Percentiles rank a stretch among this genome's conserved stretches.
phyloP scores from a whole-genome alignment of 1,284 basidiomycete genomes.

The Paramarasmius palmivorus region DNA sequence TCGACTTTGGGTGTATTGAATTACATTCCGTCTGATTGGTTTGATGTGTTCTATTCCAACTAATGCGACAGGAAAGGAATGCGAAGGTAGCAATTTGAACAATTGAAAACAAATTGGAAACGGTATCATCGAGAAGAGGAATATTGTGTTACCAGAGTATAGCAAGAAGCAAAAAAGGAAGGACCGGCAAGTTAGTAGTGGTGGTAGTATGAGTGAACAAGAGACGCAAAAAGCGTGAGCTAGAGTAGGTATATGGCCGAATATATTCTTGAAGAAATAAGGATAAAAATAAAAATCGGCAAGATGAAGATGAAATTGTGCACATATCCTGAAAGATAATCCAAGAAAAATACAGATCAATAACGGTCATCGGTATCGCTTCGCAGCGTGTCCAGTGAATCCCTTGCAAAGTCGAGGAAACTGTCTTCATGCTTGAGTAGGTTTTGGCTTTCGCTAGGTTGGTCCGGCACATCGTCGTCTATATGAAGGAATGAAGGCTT shows the following conservation, averaged over 20 bases:
- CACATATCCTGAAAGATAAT: constrained; percentile 1
- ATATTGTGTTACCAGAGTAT: no score
- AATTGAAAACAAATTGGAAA: no score
- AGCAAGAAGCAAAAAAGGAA: no score
- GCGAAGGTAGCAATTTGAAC: no score
- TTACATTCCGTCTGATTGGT: no score
- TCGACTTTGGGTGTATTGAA: no score
- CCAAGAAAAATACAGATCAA: constrained; percentile 18
- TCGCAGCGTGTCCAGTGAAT: constrained; percentile 62
- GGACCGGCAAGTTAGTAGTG: background rate
- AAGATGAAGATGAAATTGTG: constrained; percentile 12
- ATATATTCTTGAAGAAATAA: constrained; percentile 26
- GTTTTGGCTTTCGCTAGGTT: background rate
- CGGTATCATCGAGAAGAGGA: no score
- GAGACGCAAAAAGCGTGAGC: background rate
- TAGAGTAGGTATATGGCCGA: constrained; percentile 18
- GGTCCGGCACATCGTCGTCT: constrained; percentile 31
- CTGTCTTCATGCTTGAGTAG: constrained; percentile 32
- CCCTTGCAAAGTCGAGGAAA: constrained; percentile 66
- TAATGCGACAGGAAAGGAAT: no score
- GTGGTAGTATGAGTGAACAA: background rate
- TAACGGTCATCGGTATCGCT: constrained; percentile 35
- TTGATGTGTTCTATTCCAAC: no score
- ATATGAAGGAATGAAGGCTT: constrained; percentile 74
- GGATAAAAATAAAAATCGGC: constrained; percentile 23